Evolutionary conservation across 2,329 filamentous ascomycete genomes (phyloP).

Genomic region (Colletotrichum melonis): DNA sequence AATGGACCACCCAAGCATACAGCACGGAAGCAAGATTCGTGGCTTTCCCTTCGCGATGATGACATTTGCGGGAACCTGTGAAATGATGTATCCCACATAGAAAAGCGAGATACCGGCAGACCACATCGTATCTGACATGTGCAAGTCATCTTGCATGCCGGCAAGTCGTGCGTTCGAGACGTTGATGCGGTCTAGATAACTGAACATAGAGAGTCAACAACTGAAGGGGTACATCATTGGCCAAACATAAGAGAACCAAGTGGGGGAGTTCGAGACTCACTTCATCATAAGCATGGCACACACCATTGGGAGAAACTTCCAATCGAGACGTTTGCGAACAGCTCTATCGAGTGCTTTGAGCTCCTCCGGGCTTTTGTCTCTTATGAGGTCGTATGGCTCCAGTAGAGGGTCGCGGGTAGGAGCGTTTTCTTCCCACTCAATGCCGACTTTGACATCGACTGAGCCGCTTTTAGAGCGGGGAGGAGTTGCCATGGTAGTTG

Average conservation of each 20-base stretch:
- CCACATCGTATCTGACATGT: conserved; percentile 50
- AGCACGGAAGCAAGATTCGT: conserved; percentile 47
- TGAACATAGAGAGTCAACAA: conserved; percentile 35
- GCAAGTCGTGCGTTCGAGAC: conserved; percentile 56
- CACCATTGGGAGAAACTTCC: conserved; percentile 41
- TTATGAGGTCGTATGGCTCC: conserved; percentile 35
- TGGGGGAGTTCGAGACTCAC: conserved; percentile 34
- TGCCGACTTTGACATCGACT: conserved; percentile 16
- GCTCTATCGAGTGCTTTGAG: conserved; percentile 39
- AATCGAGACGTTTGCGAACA: background rate
- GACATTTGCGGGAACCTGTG: conserved; percentile 59
- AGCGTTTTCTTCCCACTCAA: conserved; percentile 18
- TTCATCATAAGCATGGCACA: conserved; percentile 46
- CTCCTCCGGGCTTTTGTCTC: conserved; percentile 38
- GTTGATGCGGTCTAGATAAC: conserved; percentile 63
- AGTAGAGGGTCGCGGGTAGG: conserved; percentile 21
- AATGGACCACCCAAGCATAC: conserved; percentile 56
- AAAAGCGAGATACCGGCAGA: conserved; percentile 53
- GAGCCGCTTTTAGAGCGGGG: conserved; percentile 3
- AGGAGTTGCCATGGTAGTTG: conserved; percentile 3
- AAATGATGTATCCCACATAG: conserved; percentile 59
- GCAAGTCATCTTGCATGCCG: conserved; percentile 49
- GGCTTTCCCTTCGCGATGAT: conserved; percentile 54
- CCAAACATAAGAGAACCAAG: too few relatives aligned
- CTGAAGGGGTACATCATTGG: too few relatives aligned